A percentile compares a stretch with the other conserved stretches of the same genome.
Evolutionary conservation across 208 protist species (phyloP).

Genomic region (Leishmania arabica): DNA sequence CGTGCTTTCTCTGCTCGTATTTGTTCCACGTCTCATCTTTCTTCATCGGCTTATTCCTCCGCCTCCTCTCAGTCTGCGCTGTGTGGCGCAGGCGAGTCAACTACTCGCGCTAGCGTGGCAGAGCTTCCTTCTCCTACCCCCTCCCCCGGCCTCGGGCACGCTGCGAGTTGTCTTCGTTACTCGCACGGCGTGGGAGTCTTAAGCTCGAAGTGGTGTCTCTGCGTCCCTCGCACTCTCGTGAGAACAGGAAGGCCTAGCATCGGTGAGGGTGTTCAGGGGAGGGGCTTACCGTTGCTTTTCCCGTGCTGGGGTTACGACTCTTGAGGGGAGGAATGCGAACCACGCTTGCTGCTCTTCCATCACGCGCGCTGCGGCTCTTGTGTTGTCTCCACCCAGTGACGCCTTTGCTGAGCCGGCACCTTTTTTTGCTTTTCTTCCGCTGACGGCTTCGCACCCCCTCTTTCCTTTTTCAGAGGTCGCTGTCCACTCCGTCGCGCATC

Average conservation of each 20-base stretch:
- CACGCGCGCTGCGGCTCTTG: not conserved
- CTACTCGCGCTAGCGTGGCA: not conserved
- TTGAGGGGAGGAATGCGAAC: not conserved
- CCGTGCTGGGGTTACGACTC: not conserved
- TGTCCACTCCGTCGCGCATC: not conserved
- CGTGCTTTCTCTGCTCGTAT: not conserved
- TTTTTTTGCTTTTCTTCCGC: not conserved
- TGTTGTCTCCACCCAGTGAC: not conserved
- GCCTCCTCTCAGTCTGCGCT: not conserved
- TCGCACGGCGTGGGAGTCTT: not conserved
- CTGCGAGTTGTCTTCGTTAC: not conserved
- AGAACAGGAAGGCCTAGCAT: not conserved
- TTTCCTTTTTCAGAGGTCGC: not conserved
- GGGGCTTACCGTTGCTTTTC: not conserved
- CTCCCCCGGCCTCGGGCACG: not conserved
- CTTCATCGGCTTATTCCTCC: not conserved
- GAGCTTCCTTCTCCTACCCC: not conserved
- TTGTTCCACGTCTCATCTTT: not conserved
- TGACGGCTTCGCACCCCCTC: too few species aligned
- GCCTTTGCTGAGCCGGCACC: not conserved
- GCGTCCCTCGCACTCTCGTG: not conserved
- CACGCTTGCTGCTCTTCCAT: not conserved
- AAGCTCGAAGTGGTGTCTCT: not conserved
- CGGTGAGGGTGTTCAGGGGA: not conserved
- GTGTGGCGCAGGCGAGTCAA: not conserved